These are phyloP conservation scores for Hypomontagnella submonticulosa DNA, from an alignment of 495 filamentous ascomycete species.

Conservation along the genomic window DNA sequence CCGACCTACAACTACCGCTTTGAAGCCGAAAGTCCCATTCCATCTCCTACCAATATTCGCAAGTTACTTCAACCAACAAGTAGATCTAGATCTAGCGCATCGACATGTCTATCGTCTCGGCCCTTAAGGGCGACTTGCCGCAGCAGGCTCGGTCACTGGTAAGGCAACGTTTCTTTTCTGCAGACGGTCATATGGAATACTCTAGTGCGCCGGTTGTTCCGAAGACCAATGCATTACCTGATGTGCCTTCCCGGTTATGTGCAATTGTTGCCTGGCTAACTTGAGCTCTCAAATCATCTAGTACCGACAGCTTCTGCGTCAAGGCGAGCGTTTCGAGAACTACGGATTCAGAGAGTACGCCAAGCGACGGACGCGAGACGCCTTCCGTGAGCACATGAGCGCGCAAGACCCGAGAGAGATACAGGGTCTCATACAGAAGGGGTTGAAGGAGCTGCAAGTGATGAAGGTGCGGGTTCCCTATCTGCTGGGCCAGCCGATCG, in stretches of 20 bases:
- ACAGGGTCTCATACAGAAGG: constrained; percentile 90
- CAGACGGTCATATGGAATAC: not conserved
- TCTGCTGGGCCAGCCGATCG: not conserved
- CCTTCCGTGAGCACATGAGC: constrained; percentile 82
- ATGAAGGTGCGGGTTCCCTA: constrained; percentile 77
- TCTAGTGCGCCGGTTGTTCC: constrained; percentile 1
- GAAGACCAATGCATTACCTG: not conserved
- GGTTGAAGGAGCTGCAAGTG: constrained; percentile 85
- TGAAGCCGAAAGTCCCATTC: not conserved
- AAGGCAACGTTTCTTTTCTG: constrained; percentile 46
- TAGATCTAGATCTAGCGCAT: constrained; percentile 11
- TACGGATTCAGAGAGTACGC: constrained; percentile 99
- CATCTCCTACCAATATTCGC: not conserved
- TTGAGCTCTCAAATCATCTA: constrained; percentile 46
- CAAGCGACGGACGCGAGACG: constrained; percentile 84
- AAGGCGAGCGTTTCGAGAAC: constrained; percentile 84
- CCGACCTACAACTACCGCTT: not conserved
- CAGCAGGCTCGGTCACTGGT: constrained; percentile 79
- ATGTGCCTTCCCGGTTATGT: not conserved
- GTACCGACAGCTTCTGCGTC: constrained; percentile 93
- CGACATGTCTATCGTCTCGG: constrained; percentile 60
- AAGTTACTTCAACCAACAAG: not conserved
- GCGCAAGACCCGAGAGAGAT: constrained; percentile 76
- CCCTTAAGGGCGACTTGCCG: constrained; percentile 69
- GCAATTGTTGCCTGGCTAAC: constrained; percentile 3